Base-by-base conservation (phyloP, 139 green algal species). In the Auxenochlorella pyrenoidosa region DNA sequence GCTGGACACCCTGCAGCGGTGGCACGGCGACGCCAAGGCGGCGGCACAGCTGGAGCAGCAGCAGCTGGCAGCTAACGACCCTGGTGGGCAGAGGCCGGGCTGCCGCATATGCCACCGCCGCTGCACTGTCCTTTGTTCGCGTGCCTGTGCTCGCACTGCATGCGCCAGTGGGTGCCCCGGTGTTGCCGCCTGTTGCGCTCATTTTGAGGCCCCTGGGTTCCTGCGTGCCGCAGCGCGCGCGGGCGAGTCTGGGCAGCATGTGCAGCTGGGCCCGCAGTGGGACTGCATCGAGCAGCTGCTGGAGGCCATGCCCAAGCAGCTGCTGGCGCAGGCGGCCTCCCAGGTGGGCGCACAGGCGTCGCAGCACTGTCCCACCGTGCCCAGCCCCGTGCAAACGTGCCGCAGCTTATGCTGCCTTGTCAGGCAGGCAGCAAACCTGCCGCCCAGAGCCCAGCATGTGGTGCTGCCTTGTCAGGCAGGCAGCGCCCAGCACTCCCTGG, bases 1-100 rank as follows among this genome's bases (percentile, higher is more conserved):
- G 66, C 90, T 99, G 38, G 97, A 99, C 86, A 89, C 91, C 59
- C 88, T 99, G 40, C 85, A 91, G 34, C 87, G 87, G 5, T 99
- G 95, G 95, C 88, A 94, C 0, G 88, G 88, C 43, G 90, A 93
- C 43, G 78, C 83, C 60, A 92, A 90, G 40, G 32, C 32, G 28
- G 75, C 75, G 15, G 32, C 32, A 60, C 60, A 36, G 58, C 32
- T 22, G 22, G 75, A 73, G n/a, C 38, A 44, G 59, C 36, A 54
- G 59, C 13, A 26, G 34, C 34, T 30, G 70, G 70, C 3, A 0
- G 70, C 19, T 12, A 30, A n/a, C 13, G 70, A 43, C 34, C 70
- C 70, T 5, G 70, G 70, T 73, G 66, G 32, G 30, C 32, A 15
- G 32, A 38, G 16, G 66, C 32, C 8, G 66, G 1, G 70, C 68